Conservation (phyloP, 352 stramenopile species). For the Phytophthora podocarpi region DNA sequence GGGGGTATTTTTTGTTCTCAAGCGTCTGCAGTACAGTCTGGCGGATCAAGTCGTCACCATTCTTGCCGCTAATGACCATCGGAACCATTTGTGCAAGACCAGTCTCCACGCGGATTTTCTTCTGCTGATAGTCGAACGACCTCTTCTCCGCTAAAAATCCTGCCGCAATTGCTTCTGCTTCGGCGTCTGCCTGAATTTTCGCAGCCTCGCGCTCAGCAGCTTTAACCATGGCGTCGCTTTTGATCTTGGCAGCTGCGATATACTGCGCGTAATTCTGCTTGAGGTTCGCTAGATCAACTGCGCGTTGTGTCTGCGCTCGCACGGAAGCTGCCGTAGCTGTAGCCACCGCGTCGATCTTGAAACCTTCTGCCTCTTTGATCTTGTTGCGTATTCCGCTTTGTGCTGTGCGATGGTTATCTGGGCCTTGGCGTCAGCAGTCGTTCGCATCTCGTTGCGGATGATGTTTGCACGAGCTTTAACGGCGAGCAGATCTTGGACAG, state of each 20-base stretch:
- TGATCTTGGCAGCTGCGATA: no score
- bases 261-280: no score
- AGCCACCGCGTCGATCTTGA: conserved; percentile 68
- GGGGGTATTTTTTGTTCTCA: conserved; percentile 30
- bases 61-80: conserved; percentile 82
- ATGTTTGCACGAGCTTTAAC: conserved; percentile 66
- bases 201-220: no score
- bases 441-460: conserved; percentile 70
- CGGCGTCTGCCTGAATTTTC: no score
- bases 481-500: conserved; percentile 69
- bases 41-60: conserved; percentile 77
- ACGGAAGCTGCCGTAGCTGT: no score
- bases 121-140: no score
- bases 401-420: conserved; percentile 69
- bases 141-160: no score
- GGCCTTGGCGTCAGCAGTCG: conserved; percentile 66
- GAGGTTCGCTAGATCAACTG: no score
- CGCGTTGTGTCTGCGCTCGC: no score
- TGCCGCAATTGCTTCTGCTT: no score
- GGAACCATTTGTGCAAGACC: conserved; percentile 56
- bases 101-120: no score
- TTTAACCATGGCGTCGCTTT: no score
- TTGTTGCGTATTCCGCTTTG: conserved; percentile 59
- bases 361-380: conserved; percentile 57
- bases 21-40: conserved; percentile 59